phyloP scores from a whole-genome alignment of 495 filamentous ascomycete species.

The Schizothecium vesticola region DNA sequence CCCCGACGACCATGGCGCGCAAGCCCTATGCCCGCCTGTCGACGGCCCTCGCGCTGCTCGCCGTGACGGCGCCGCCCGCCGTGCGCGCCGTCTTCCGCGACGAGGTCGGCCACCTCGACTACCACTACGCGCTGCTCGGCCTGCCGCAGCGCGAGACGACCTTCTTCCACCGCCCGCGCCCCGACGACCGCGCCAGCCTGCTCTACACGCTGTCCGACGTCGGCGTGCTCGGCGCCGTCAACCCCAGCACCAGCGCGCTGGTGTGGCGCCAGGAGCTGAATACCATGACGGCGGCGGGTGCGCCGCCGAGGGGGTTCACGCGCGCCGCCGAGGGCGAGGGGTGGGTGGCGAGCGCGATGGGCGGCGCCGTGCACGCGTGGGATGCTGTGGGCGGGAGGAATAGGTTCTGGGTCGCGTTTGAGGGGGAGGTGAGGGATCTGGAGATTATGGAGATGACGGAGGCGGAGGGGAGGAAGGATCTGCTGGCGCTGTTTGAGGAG shows the following conservation, averaged over 20 bases:
- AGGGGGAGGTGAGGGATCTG: conserved; percentile 62
- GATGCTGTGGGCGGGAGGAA: conserved; percentile 73
- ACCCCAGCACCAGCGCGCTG: conserved; percentile 75
- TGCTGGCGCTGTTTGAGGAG: conserved; percentile 62
- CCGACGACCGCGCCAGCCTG: conserved; percentile 76
- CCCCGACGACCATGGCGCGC: conserved; percentile 3
- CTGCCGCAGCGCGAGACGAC: conserved; percentile 73
- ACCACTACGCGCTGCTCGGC: conserved; percentile 85
- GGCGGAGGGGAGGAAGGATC: conserved; percentile 55
- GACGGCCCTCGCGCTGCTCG: conserved; percentile 23
- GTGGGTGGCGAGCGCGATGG: conserved; percentile 65
- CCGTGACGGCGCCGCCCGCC: conserved; percentile 29
- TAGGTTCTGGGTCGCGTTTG: conserved; percentile 62
- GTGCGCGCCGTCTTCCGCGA: conserved; percentile 73
- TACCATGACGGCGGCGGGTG: conserved; percentile 28
- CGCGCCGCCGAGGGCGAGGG: conserved; percentile 68
- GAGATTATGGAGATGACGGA: conserved; percentile 73
- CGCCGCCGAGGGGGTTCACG: conserved; percentile 50
- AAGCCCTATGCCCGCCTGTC: conserved; percentile 13
- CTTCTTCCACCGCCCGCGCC: conserved; percentile 86
- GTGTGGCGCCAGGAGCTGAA: conserved; percentile 77
- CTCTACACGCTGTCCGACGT: conserved; percentile 86
- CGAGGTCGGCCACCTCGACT: conserved; percentile 88
- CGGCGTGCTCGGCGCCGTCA: conserved; percentile 76
- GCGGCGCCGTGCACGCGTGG: conserved; percentile 69